Conservation (phyloP, 495 filamentous ascomycete genomes). For the Aspergillus steynii region DNA sequence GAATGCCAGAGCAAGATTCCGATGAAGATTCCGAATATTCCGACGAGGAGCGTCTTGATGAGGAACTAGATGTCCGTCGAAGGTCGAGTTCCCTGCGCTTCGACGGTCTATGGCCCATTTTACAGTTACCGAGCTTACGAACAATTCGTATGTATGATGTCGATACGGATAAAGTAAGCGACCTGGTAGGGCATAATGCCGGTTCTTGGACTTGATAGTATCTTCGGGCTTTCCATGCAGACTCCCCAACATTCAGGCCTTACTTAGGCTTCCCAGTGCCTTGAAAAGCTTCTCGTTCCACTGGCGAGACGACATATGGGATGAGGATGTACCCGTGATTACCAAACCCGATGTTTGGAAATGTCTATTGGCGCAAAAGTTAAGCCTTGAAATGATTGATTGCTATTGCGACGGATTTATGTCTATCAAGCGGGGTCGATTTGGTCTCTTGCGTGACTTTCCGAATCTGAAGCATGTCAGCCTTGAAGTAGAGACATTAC, state of each 20-base stretch:
- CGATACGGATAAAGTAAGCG: neutral
- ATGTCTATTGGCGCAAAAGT: no score
- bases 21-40: neutral
- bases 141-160: neutral
- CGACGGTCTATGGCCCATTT: neutral
- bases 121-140: neutral
- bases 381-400: no score
- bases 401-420: no score
- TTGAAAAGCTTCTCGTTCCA: no score
- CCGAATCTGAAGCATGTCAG: neutral
- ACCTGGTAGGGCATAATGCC: neutral
- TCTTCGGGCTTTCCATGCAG: neutral
- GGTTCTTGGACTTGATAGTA: neutral
- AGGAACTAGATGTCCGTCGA: no score
- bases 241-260: neutral
- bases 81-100: neutral
- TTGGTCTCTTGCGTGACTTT: neutral
- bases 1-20: neutral
- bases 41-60: no score
- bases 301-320: no score
- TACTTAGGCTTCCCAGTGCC: neutral
- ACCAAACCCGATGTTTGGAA: no score
- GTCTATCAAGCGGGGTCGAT: no score
- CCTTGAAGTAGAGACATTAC: neutral
- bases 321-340: no score